A percentile compares a stretch with the other conserved stretches of the same genome.
These are phyloP conservation scores for Skeletonema tropicum DNA, from an alignment of 108 stramenopile species.

Conservation along the genomic window DNA sequence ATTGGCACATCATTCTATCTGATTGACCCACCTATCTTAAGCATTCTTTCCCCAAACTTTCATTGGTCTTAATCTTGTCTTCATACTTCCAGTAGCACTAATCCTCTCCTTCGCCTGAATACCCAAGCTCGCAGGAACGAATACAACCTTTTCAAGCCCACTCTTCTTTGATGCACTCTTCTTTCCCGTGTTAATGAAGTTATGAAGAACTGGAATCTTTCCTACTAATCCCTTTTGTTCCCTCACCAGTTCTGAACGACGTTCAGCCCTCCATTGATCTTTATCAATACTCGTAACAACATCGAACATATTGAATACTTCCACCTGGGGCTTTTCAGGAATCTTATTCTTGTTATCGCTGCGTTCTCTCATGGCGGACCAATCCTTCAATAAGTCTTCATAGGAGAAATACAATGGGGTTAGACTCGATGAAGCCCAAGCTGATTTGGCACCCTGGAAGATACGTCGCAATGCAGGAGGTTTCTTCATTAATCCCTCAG, in stretches of 20 bases:
- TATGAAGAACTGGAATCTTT: constrained; percentile 39
- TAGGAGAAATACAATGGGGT: constrained; percentile 84
- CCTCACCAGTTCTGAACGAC: constrained; percentile 31
- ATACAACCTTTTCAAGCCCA: constrained; percentile 56
- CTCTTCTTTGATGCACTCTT: not conserved
- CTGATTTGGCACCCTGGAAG: constrained; percentile 45
- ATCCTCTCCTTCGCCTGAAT: constrained; percentile 72
- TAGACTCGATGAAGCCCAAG: constrained; percentile 43
- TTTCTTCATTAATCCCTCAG: constrained; percentile 58
- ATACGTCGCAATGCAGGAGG: constrained; percentile 42
- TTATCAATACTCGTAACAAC: constrained; percentile 78
- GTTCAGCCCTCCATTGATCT: constrained; percentile 50
- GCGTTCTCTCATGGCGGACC: constrained; percentile 57
- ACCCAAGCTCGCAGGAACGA: constrained; percentile 73
- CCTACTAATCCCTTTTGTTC: constrained; percentile 40
- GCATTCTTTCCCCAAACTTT: constrained; percentile 49
- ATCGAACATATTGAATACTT: constrained; percentile 86
- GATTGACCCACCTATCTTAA: constrained; percentile 3
- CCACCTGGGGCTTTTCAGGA: constrained; percentile 65
- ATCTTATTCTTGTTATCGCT: constrained; percentile 39
- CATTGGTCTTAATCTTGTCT: constrained; percentile 82
- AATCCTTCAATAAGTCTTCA: constrained; percentile 78
- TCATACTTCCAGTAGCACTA: constrained; percentile 66
- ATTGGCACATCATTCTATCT: not conserved
- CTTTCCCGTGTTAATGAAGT: constrained; percentile 18